phyloP scores from a whole-genome alignment of 805 yeast genomes.

The Schwanniomyces pseudopolymorphus region DNA sequence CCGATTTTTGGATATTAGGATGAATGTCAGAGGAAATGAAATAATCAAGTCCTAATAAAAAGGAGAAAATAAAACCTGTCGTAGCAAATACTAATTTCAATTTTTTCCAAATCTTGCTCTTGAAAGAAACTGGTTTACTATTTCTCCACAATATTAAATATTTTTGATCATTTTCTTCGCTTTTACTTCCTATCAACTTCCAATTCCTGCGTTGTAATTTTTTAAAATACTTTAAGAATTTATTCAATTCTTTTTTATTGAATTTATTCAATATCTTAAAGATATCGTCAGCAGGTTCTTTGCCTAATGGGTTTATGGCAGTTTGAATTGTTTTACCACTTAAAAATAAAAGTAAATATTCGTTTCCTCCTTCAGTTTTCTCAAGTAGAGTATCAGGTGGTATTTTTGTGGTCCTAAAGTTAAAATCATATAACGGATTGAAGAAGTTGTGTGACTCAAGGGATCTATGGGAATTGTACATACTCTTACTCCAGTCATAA shows the following conservation, averaged over 20 bases:
- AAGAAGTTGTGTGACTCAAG: constrained; percentile 45
- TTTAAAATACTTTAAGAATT: constrained; percentile 34
- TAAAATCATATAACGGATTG: constrained; percentile 32
- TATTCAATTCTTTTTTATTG: constrained; percentile 31
- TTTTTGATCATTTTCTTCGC: constrained; percentile 10
- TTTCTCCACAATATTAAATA: constrained; percentile 12
- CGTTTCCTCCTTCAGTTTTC: constrained; percentile 7
- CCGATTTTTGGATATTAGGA: not conserved
- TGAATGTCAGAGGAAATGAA: constrained; percentile 9
- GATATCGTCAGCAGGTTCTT: constrained; percentile 39
- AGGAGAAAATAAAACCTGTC: constrained; percentile 22
- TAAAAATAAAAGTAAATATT: constrained; percentile 29
- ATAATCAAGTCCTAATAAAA: constrained; percentile 20
- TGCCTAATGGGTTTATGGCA: constrained; percentile 39
- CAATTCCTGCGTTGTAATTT: constrained; percentile 48
- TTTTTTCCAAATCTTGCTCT: constrained; percentile 6
- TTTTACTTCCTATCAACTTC: constrained; percentile 55
- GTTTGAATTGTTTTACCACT: constrained; percentile 36
- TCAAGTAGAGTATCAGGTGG: constrained; percentile 9
- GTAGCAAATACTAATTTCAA: constrained; percentile 23
- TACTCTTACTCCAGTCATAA: constrained; percentile 49
- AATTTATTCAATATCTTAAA: constrained; percentile 40
- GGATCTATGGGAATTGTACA: constrained; percentile 34
- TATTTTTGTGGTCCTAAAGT: constrained; percentile 9
- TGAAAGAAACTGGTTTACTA: not conserved